phyloP scores from a whole-genome alignment of 1,284 basidiomycete genomes.

The Neonothopanus nambi region DNA sequence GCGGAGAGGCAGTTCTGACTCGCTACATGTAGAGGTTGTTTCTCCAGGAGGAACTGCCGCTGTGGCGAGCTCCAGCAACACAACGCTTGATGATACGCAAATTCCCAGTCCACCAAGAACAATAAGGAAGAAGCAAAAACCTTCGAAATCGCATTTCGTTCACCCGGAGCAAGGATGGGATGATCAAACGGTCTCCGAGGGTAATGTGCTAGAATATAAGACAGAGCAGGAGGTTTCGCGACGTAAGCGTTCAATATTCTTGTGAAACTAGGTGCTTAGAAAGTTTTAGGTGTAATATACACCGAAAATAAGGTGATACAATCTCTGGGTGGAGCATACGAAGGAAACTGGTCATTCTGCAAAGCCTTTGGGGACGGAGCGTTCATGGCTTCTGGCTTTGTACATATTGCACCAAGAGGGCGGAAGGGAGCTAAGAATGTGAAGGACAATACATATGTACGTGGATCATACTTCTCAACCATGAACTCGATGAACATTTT shows the following conservation, averaged over 20 bases:
- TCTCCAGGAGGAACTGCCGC: background rate
- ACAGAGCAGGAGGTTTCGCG: conserved; percentile 11
- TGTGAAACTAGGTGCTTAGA: background rate
- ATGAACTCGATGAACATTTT: background rate
- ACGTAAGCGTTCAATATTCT: conserved; percentile 9
- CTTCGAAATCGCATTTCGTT: background rate
- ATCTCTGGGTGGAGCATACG: conserved; percentile 2
- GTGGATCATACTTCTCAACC: background rate
- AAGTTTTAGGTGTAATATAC: conserved; percentile 12
- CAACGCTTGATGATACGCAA: background rate
- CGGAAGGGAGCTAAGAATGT: conserved; percentile 18
- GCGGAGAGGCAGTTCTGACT: background rate
- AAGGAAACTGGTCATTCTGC: conserved; percentile 15
- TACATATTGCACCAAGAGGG: conserved; percentile 8
- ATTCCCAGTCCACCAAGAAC: conserved; percentile 4
- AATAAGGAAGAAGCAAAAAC: background rate
- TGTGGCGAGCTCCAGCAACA: background rate
- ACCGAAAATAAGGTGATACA: conserved; percentile 11
- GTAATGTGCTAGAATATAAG: conserved; percentile 15
- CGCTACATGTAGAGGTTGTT: background rate
- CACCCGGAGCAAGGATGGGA: conserved; percentile 18
- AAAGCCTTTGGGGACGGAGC: conserved; percentile 18
- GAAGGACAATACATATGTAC: conserved; percentile 21
- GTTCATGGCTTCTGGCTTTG: conserved; percentile 18
- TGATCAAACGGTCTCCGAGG: conserved; percentile 11